Percentiles rank a stretch among this genome's conserved stretches.
Conservation (phyloP, 768 basidiomycete genomes). For the Rubroboletus pulcherrimus region DNA sequence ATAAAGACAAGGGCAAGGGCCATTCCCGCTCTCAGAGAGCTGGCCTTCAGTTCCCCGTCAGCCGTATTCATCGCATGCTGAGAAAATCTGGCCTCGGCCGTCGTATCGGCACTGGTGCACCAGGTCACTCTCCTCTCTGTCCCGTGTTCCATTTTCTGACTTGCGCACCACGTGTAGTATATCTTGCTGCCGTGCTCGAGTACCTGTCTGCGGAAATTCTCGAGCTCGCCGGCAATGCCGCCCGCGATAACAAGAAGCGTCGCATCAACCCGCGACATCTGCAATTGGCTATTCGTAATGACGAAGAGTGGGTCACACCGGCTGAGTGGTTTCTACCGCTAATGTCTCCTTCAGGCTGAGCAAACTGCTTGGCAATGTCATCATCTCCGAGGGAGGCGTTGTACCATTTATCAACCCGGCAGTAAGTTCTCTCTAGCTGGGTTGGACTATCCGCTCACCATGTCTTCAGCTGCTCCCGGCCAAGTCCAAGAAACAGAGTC, state of each 20-base stretch:
- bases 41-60: conserved; percentile 85
- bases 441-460: not conserved
- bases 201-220: conserved; percentile 93
- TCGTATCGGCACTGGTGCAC: conserved; percentile 86
- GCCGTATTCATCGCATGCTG: conserved; percentile 84
- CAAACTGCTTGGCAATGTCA: conserved; percentile 71
- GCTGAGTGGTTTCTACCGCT: not conserved
- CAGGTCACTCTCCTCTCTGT: conserved; percentile 43
- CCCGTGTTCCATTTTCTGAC: not conserved
- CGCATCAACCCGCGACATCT: conserved; percentile 95
- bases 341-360: conserved; percentile 47
- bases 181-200: conserved; percentile 89
- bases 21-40: conserved; percentile 73
- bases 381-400: conserved; percentile 95
- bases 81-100: conserved; percentile 85
- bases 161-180: conserved; percentile 46
- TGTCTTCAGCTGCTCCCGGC: conserved; percentile 26
- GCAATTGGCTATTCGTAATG: conserved; percentile 92
- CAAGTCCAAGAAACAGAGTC: conserved; percentile 31
- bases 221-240: conserved; percentile 87
- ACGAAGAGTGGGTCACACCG: conserved; percentile 64
- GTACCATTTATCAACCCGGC: conserved; percentile 77
- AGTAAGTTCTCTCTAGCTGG: conserved; percentile 22
- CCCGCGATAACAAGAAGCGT: conserved; percentile 90
- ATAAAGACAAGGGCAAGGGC: conserved; percentile 55